phyloP scores from a whole-genome alignment of 805 yeast species.

The Spencermartinsiella europaea region DNA sequence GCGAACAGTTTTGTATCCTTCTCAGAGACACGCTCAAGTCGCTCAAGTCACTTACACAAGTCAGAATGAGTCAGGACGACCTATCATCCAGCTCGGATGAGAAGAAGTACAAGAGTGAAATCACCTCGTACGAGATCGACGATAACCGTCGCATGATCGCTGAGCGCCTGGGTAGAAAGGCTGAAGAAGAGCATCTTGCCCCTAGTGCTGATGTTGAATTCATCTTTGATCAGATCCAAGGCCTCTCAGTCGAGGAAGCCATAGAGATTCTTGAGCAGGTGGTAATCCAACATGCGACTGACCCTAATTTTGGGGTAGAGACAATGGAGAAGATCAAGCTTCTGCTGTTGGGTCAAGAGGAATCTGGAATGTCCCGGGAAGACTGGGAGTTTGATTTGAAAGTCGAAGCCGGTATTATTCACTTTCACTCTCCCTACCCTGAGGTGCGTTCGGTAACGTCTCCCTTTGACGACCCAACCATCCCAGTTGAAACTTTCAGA shows the following conservation, averaged over 20 bases:
- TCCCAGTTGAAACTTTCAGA: constrained; percentile 45
- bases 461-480: constrained; percentile 43
- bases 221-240: constrained; percentile 16
- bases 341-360: constrained; percentile 16
- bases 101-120: background rate
- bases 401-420: constrained; percentile 39
- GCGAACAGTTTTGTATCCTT: background rate
- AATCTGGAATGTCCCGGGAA: constrained; percentile 11
- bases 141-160: background rate
- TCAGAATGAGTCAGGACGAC: background rate
- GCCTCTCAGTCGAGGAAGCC: constrained; percentile 37
- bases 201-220: constrained; percentile 18
- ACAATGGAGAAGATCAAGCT: constrained; percentile 34
- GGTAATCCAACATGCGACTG: constrained; percentile 40
- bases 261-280: constrained; percentile 38
- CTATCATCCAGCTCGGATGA: constrained; percentile 2
- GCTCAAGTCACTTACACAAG: background rate
- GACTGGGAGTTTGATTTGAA: constrained; percentile 27
- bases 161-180: constrained; percentile 3
- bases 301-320: constrained; percentile 42
- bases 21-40: too few relatives aligned
- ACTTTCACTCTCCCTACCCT: constrained; percentile 47
- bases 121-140: background rate
- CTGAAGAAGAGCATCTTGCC: constrained; percentile 7
- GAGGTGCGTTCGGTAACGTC: constrained; percentile 53